Conservation (phyloP, 345 rosid genomes). For the Melaleuca alternifolia region DNA sequence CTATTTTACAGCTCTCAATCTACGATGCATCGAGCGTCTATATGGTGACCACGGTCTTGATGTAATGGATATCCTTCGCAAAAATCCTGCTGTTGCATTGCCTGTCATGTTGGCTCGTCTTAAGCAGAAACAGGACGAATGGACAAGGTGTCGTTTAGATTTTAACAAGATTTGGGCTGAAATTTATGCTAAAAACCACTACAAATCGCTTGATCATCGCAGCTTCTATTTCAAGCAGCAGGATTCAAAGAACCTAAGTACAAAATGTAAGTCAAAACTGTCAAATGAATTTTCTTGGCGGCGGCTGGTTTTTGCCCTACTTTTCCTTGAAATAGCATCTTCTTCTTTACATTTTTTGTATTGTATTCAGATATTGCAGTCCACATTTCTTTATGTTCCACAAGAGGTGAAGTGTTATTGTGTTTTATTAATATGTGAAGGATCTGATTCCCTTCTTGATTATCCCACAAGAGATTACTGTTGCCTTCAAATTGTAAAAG, state of each 20-base stretch:
- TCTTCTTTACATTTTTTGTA: background rate
- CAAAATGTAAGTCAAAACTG: conserved; percentile 51
- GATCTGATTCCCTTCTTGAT: background rate
- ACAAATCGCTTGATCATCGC: conserved; percentile 96
- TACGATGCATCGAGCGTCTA: conserved; percentile 89
- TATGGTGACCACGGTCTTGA: conserved; percentile 99
- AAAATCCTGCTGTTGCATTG: conserved; percentile 68
- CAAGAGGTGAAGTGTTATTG: background rate
- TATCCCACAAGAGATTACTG: background rate
- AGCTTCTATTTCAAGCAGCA: conserved; percentile 99
- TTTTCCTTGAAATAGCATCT: background rate
- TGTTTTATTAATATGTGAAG: background rate
- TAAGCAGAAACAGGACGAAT: conserved; percentile 97
- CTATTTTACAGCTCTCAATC: conserved; percentile 53
- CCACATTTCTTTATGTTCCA: background rate
- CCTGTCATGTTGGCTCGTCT: conserved; percentile 78
- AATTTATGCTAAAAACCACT: conserved; percentile 83
- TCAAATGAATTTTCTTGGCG: background rate
- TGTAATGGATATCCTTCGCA: conserved; percentile 82
- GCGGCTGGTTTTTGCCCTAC: background rate
- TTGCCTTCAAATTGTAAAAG: background rate
- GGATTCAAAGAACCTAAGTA: conserved; percentile 91
- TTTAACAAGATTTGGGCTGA: conserved; percentile 97
- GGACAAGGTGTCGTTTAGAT: conserved; percentile 88
- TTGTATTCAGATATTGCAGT: background rate